Evolutionary conservation across 140 eudicot species (phyloP).

Genomic region (Erigeron philadelphicus): DNA sequence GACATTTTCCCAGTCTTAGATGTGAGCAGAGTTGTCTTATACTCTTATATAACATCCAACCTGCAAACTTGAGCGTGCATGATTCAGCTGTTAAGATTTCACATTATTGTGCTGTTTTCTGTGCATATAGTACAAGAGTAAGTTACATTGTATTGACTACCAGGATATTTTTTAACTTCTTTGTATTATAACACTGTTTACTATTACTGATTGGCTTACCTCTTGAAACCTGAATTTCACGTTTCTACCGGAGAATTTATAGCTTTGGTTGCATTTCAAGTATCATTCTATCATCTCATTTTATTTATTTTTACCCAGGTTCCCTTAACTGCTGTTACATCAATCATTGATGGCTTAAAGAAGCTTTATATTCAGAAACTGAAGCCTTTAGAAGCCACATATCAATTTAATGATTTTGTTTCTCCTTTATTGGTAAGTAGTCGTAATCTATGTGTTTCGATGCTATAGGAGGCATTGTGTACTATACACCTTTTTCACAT

Average conservation of each 20-base stretch:
- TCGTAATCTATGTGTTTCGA: background rate
- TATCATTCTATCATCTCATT: constrained; percentile 2
- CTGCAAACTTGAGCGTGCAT: too few species aligned
- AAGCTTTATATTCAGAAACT: constrained; percentile 74
- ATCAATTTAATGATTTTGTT: constrained; percentile 76
- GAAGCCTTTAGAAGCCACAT: constrained; percentile 79
- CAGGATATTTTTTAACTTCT: background rate
- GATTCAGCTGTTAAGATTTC: background rate
- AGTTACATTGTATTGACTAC: background rate
- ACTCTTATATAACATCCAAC: too few species aligned
- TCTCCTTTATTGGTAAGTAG: constrained; percentile 72
- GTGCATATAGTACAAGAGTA: constrained; percentile 16
- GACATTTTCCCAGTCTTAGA: constrained; percentile 6
- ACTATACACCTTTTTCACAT: background rate
- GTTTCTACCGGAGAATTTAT: constrained; percentile 8
- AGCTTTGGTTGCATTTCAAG: background rate
- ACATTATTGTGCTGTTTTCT: background rate
- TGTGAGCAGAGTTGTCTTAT: background rate
- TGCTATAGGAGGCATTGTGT: background rate
- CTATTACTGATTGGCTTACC: background rate
- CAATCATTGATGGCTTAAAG: constrained; percentile 82
- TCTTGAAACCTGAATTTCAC: background rate
- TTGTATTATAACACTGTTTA: background rate
- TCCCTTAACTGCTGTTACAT: constrained; percentile 61
- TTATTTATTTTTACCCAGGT: constrained; percentile 37